Evolutionary conservation across 2,329 filamentous ascomycete genomes (phyloP), one percentile per base, ranked within the genome.

Genomic region (Hypoxylon sp.): DNA sequence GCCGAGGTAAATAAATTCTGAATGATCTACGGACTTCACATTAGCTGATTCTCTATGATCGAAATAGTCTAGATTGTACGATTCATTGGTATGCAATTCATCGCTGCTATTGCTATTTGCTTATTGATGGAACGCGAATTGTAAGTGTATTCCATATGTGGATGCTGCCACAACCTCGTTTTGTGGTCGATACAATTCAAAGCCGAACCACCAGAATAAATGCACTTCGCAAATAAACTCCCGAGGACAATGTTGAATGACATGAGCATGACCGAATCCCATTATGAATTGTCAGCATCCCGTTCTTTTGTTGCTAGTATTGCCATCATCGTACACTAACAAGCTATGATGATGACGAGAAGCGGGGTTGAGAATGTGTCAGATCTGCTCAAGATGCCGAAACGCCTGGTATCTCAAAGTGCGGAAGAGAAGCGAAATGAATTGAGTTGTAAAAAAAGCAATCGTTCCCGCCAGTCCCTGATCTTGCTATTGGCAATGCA

Each of bases 101-200:
- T 48, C 21, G 26, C 19, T 37, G 36, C 40, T 42, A 26, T 12
- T n/a, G n/a, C n/a, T n/a, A n/a, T n/a, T n/a, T n/a, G n/a, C 20
- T 27, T 42, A 20, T 21, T 16, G 6, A 40, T 45, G 38, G 17
- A 29, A 30, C 27, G 19, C 35, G 35, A 46, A 16, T 16, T 31
- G n/a, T n/a, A n/a, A n/a, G n/a, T n/a, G n/a, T n/a, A 16, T 45
- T 8, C 45, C 29, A 30, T 56, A 27, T 34, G 40, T 25, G 15
- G 29, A 54, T 51, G 41, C 46, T 49, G 46, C 31, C 49, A 40
- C 49, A 30, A 41, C 32, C 46, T 29, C n/a, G n/a, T 31, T 17
- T 30, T 37, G 21, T 32, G 21, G 45, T 35, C 40, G 21, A 41
- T 43, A 40, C 21, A 21, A 46, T 47, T 44, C 37, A 12, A 26